These are phyloP conservation scores for Monosporascus sp. DNA, from an alignment of 2,329 filamentous ascomycete genomes.

Conservation along the genomic window DNA sequence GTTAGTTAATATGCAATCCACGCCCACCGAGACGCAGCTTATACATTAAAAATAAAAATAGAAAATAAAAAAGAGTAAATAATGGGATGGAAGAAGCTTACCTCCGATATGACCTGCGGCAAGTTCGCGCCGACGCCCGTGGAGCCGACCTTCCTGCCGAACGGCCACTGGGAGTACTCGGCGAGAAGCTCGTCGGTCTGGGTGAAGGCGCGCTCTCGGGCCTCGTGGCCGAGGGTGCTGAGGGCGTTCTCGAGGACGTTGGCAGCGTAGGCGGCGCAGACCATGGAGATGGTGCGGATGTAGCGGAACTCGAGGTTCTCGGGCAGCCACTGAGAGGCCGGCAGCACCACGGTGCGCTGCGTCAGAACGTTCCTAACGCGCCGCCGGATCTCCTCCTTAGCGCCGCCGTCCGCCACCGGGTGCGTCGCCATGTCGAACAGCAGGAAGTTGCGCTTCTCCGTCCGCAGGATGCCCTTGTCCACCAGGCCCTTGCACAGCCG, in stretches of 20 bases:
- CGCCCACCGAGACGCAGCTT: neutral
- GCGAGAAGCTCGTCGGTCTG: conserved; percentile 94
- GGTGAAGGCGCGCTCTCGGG: conserved; percentile 87
- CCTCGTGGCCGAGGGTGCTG: conserved; percentile 87
- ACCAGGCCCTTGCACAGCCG: conserved; percentile 94
- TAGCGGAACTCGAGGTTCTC: conserved; percentile 94
- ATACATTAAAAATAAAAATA: no score
- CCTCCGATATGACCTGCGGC: conserved; percentile 76
- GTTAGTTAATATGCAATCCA: conserved; percentile 1
- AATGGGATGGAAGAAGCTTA: conserved; percentile 25
- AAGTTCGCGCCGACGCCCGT: conserved; percentile 89
- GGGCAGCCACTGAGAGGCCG: conserved; percentile 80
- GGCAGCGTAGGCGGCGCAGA: conserved; percentile 95
- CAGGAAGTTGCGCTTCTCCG: conserved; percentile 98
- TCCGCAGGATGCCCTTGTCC: conserved; percentile 96
- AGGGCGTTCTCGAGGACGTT: conserved; percentile 98
- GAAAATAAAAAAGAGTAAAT: neutral
- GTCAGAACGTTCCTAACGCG: conserved; percentile 90
- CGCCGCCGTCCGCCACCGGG: conserved; percentile 89
- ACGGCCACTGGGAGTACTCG: conserved; percentile 97
- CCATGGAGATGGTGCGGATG: conserved; percentile 87
- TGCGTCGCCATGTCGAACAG: conserved; percentile 99
- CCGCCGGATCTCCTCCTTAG: conserved; percentile 94
- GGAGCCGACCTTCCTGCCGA: conserved; percentile 73
- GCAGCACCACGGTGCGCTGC: conserved; percentile 87